Conservation (phyloP, 73 alveolate species). For the Symbiodinium pilosum region DNA sequence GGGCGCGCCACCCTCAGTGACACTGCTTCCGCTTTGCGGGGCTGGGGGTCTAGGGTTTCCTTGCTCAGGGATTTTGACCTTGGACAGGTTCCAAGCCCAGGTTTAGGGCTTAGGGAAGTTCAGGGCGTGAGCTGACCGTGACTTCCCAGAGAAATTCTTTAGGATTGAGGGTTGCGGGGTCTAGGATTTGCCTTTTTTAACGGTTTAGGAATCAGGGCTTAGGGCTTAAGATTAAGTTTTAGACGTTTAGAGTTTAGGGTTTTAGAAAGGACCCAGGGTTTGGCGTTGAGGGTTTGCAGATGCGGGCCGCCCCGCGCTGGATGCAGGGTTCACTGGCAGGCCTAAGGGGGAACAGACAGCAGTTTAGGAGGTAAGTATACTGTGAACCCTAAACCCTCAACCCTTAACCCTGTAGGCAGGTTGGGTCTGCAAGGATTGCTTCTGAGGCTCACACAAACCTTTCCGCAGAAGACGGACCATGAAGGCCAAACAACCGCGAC, state of each 20-base stretch:
- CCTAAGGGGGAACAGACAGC: neutral
- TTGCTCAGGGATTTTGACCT: neutral
- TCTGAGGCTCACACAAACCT: neutral
- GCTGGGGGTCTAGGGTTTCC: neutral
- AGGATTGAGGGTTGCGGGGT: neutral
- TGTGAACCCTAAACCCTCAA: neutral
- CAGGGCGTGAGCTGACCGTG: too few species aligned
- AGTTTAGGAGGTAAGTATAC: too few species aligned
- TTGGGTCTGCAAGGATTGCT: neutral
- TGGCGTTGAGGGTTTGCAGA: neutral
- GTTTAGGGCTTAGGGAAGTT: too few species aligned
- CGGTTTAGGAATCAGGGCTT: neutral
- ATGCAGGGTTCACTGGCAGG: neutral
- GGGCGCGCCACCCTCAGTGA: too few species aligned
- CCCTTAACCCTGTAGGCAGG: neutral
- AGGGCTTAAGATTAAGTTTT: neutral
- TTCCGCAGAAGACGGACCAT: too few species aligned
- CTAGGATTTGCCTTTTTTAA: neutral
- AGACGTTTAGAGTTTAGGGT: neutral
- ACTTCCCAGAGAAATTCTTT: too few species aligned
- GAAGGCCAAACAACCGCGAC: neutral
- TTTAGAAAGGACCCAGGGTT: neutral
- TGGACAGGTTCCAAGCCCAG: too few species aligned
- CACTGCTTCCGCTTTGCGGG: neutral
- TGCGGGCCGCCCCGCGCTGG: neutral